Conservation (phyloP, 257 asterid species). For the Jacaranda mimosifolia region DNA sequence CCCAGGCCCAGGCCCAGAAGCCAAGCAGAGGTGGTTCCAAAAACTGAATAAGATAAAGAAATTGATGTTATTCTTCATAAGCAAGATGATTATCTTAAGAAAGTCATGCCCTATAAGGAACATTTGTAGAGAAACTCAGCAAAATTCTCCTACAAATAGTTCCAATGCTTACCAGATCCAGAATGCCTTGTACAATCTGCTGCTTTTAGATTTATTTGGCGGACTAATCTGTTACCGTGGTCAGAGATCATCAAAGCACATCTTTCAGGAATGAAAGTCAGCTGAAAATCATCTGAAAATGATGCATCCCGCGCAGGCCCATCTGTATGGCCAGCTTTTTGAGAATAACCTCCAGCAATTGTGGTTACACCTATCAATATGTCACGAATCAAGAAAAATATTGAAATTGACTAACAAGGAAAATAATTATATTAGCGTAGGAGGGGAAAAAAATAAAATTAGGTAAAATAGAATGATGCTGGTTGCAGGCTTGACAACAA, state of each 20-base stretch:
- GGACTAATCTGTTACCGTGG: slow-evolving; percentile 69
- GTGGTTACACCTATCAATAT: slow-evolving; percentile 77
- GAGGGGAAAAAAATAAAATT: background rate
- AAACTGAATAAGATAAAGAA: slow-evolving; percentile 49
- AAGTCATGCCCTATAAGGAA: slow-evolving; percentile 14
- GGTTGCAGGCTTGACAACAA: slow-evolving; percentile 15
- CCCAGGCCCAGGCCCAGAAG: slow-evolving; percentile 62
- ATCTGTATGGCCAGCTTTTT: slow-evolving; percentile 63
- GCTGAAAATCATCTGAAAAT: slow-evolving; percentile 62
- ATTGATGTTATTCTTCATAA: slow-evolving; percentile 2
- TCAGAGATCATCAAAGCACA: slow-evolving; percentile 86
- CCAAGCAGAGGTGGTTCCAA: slow-evolving; percentile 66
- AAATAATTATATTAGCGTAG: background rate
- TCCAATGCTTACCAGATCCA: slow-evolving; percentile 61
- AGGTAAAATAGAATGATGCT: background rate
- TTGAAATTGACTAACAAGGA: background rate
- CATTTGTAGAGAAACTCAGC: background rate
- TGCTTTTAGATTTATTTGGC: slow-evolving; percentile 69
- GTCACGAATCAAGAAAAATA: slow-evolving; percentile 25
- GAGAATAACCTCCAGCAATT: slow-evolving; percentile 83
- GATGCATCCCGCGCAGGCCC: slow-evolving; percentile 80
- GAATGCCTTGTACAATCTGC: slow-evolving; percentile 67
- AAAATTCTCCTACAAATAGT: slow-evolving; percentile 2
- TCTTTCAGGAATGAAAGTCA: slow-evolving; percentile 66
- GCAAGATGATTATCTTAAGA: slow-evolving; percentile 12